Conservation (phyloP, 805 yeast genomes). For the Saturnispora hagleri region DNA sequence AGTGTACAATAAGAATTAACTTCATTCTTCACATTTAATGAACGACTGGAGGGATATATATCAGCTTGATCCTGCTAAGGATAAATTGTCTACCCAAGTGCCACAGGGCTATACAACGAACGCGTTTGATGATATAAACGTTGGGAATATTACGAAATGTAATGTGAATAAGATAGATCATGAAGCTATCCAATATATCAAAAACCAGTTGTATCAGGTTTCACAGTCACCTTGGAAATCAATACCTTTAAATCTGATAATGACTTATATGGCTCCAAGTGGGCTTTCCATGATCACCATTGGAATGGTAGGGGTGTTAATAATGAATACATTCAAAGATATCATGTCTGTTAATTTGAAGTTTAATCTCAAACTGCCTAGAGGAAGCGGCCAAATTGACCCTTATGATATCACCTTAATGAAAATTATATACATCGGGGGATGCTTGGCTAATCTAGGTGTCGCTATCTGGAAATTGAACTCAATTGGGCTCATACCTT, state of each 20-base stretch:
- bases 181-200: slow-evolving; percentile 31
- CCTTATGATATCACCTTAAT: slow-evolving; percentile 18
- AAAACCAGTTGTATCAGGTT: slow-evolving; percentile 77
- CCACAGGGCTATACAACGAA: background rate
- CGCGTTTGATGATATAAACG: slow-evolving; percentile 1
- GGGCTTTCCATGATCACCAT: slow-evolving; percentile 85
- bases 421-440: slow-evolving; percentile 23
- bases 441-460: slow-evolving; percentile 47
- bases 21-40: background rate
- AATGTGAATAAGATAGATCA: slow-evolving; percentile 22
- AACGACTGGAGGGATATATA: background rate
- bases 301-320: slow-evolving; percentile 78
- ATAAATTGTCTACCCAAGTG: background rate
- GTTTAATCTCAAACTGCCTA: slow-evolving; percentile 33
- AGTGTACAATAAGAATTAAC: background rate
- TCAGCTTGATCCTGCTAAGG: background rate
- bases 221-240: slow-evolving; percentile 73
- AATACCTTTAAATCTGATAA: slow-evolving; percentile 82
- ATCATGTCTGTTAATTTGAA: slow-evolving; percentile 46
- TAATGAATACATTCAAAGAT: slow-evolving; percentile 69
- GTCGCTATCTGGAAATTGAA: slow-evolving; percentile 82
- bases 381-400: slow-evolving; percentile 8
- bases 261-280: slow-evolving; percentile 91
- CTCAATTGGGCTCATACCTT: slow-evolving; percentile 86
- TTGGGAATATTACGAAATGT: background rate